These are phyloP conservation scores for Fomitopsis palustris DNA, from an alignment of 1,284 basidiomycete species.

Conservation along the genomic window DNA sequence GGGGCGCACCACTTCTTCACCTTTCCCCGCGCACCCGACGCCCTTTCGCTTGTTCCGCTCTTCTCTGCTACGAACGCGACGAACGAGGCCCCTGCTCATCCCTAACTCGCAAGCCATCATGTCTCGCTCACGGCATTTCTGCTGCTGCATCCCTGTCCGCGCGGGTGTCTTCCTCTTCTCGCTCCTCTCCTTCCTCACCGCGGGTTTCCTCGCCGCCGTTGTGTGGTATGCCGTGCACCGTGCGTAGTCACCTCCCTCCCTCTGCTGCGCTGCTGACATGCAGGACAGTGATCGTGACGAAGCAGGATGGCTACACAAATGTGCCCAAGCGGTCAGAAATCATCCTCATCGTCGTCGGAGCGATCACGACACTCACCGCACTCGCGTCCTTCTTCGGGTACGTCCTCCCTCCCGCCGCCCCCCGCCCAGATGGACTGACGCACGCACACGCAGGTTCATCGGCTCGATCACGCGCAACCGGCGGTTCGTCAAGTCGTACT, in stretches of 20 bases:
- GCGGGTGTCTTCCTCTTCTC: slow-evolving; percentile 57
- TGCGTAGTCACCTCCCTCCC: slow-evolving; percentile 8
- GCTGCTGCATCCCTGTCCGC: slow-evolving; percentile 59
- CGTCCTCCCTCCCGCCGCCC: slow-evolving; percentile 20
- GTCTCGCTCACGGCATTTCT: slow-evolving; percentile 37
- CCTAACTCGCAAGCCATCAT: slow-evolving; percentile 7
- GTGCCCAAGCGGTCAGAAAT: slow-evolving; percentile 29
- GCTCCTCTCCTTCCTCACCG: slow-evolving; percentile 38
- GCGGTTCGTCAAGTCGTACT: slow-evolving; percentile 46
- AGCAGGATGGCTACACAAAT: slow-evolving; percentile 13
- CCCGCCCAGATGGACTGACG: neutral
- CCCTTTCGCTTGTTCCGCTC: too few species aligned
- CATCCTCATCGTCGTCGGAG: slow-evolving; percentile 43
- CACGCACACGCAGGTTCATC: slow-evolving; percentile 37
- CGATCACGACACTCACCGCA: slow-evolving; percentile 45
- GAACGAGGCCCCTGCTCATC: neutral
- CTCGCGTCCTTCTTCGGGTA: slow-evolving; percentile 51
- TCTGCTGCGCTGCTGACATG: neutral
- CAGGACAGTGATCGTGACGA: slow-evolving; percentile 17
- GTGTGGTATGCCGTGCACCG: slow-evolving; percentile 36
- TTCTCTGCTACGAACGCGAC: too few species aligned
- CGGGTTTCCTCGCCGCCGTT: slow-evolving; percentile 37
- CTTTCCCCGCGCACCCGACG: too few species aligned
- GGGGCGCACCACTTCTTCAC: too few species aligned
- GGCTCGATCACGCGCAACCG: slow-evolving; percentile 45